Evolutionary conservation across 106 monocot species (phyloP), one percentile per base, ranked within the genome.

Genomic region (Ottelia alismoides): DNA sequence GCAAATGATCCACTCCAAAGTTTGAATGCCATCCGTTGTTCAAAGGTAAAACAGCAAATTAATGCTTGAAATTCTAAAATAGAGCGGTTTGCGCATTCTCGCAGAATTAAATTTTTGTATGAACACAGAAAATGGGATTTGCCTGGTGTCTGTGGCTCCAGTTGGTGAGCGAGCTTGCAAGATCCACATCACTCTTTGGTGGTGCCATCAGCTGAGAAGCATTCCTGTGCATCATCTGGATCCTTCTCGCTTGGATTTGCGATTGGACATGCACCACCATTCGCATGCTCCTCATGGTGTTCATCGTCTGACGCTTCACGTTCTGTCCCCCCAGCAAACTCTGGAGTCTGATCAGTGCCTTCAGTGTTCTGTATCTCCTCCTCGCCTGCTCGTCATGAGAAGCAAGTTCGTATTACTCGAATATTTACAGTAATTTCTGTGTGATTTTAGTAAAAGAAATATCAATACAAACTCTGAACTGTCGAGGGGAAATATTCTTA

Each of bases 251-350:
- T 1, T 70, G 74, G 6, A 93, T 60, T 31, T 87, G 87, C 0
- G 80, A 60, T 51, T 88, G 84, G 20, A 94, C 69, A 65, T 73
- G 72, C 28, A 81, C 80, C 7, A 94, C 67, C 55, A 71, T 63
- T 51, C 76, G 88, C 88, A 94, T 88, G 60, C 65, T 68, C 56
- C 65, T 65, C 75, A 88, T 69, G 31, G 93, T 58, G 40, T 84
- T 83, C 56, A 53, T 48, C 4, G 93, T 88, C 52, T 88, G 93
- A 3, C 70, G 72, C 65, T 73, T 83, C 19, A 88, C 68, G 4
- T 75, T 68, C 30, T 70, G 70, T 27, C 88, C 93, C 27, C 67
- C 61, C 80, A 88, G 68, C 54, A 76, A 65, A 11, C 46, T 49
- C 53, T 93, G 84, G 16, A 94, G 93, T 47, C 93, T 80, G 29